Percentiles rank a stretch among this genome's conserved stretches.
These are phyloP conservation scores for Pleurotus ostreatus DNA, from an alignment of 768 basidiomycete species.

Conservation along the genomic window DNA sequence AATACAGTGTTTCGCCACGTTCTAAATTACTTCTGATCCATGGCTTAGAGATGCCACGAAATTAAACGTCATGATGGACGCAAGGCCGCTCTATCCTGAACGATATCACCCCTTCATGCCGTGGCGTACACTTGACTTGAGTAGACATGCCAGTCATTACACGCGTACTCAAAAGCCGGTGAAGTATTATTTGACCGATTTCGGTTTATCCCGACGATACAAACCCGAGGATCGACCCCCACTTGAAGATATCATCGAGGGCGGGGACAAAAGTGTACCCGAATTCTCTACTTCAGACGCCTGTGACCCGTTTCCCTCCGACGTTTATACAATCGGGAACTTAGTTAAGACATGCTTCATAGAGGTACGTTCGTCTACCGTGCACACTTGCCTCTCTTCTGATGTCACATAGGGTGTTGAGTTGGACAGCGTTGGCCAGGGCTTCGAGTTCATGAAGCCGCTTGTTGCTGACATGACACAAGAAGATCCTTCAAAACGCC, in stretches of 20 bases:
- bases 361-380: constrained; percentile 3
- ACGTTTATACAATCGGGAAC: constrained; percentile 31
- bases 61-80: constrained; percentile 27
- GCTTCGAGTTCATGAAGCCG: constrained; percentile 25
- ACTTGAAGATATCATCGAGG: constrained; percentile 24
- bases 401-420: background rate
- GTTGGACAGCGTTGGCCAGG: constrained; percentile 5
- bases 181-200: constrained; percentile 29
- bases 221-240: constrained; percentile 20
- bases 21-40: background rate
- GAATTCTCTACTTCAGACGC: constrained; percentile 22
- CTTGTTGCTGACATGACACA: constrained; percentile 32
- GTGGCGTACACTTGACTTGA: constrained; percentile 14
- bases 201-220: constrained; percentile 24
- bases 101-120: constrained; percentile 17
- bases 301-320: constrained; percentile 27
- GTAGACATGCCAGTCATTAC: background rate
- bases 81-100: constrained; percentile 12
- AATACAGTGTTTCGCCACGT: background rate
- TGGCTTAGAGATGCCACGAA: background rate
- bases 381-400: background rate
- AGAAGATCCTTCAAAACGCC: constrained; percentile 27
- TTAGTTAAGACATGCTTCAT: constrained; percentile 13
- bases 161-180: constrained; percentile 18
- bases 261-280: constrained; percentile 36